A percentile compares a stretch with the other conserved stretches of the same genome.
Conservation (phyloP, 129 eudicot genomes). For the Logfia minima region DNA sequence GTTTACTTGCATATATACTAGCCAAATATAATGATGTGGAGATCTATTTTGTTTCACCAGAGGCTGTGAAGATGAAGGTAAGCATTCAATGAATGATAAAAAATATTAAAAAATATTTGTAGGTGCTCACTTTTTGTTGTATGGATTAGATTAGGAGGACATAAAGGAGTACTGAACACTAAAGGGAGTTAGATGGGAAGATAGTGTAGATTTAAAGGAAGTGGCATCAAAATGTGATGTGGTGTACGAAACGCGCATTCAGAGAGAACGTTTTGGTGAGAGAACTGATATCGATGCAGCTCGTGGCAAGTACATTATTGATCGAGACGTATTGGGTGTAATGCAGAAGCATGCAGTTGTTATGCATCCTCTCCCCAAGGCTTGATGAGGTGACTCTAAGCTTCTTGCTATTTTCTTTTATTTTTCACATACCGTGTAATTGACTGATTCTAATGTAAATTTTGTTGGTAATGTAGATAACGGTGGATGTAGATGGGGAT, state of each 20-base stretch:
- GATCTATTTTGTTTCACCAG: constrained; percentile 85
- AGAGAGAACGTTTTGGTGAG: constrained; percentile 85
- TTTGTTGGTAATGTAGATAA: constrained; percentile 47
- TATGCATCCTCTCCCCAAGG: constrained; percentile 98
- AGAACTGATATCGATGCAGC: constrained; percentile 72
- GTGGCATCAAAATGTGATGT: constrained; percentile 95
- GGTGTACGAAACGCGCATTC: constrained; percentile 96
- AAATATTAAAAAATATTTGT: background rate
- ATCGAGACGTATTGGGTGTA: constrained; percentile 57
- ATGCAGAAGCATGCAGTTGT: constrained; percentile 97
- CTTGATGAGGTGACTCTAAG: constrained; percentile 77
- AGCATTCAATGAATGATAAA: background rate
- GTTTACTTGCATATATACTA: constrained; percentile 88
- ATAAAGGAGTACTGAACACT: constrained; percentile 75
- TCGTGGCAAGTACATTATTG: constrained; percentile 87
- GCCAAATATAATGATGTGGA: constrained; percentile 80
- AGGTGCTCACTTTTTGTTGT: background rate
- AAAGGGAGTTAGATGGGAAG: constrained; percentile 88
- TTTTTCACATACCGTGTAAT: no score
- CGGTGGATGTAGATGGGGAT: constrained; percentile 91
- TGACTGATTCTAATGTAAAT: background rate
- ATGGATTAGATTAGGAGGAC: constrained; percentile 57
- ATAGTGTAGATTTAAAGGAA: constrained; percentile 75
- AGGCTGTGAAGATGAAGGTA: constrained; percentile 93
- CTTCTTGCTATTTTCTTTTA: background rate